These are phyloP conservation scores for Alisma plantagoaquatica DNA, from an alignment of 106 monocot genomes.

Conservation along the genomic window DNA sequence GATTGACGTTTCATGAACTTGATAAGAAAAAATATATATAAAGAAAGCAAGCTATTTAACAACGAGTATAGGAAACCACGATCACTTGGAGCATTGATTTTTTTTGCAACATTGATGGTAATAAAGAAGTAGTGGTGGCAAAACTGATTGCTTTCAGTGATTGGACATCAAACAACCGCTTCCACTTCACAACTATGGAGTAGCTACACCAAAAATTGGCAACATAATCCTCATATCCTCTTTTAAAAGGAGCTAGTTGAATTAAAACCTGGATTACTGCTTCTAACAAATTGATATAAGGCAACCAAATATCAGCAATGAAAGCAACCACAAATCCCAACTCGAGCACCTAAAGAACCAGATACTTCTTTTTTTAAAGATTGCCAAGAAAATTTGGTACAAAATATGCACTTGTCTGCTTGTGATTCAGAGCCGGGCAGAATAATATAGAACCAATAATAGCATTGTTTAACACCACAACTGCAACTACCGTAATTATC, in stretches of 20 bases:
- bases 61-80: slow-evolving; percentile 65
- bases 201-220: slow-evolving; percentile 96
- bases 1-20: slow-evolving; percentile 97
- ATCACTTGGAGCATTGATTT: slow-evolving; percentile 67
- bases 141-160: slow-evolving; percentile 58
- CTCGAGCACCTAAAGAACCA: slow-evolving; percentile 57
- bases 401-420: slow-evolving; percentile 93
- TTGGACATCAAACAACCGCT: slow-evolving; percentile 46
- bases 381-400: slow-evolving; percentile 89
- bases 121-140: slow-evolving; percentile 34
- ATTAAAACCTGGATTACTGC: slow-evolving; percentile 69
- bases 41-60: slow-evolving; percentile 73
- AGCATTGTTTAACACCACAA: slow-evolving; percentile 43
- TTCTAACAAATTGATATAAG: slow-evolving; percentile 69
- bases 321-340: slow-evolving; percentile 59
- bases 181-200: slow-evolving; percentile 92
- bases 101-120: slow-evolving; percentile 79
- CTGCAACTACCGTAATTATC: slow-evolving; percentile 67
- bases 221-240: slow-evolving; percentile 98
- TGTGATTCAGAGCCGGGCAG: slow-evolving; percentile 88
- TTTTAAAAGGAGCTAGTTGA: slow-evolving; percentile 90
- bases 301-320: slow-evolving; percentile 83
- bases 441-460: slow-evolving; percentile 63
- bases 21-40: slow-evolving; percentile 89
- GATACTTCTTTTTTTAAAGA: slow-evolving; percentile 64